These are phyloP conservation scores for Gigaspora rosea DNA, from an alignment of 192 early-diverging fungal genomes.

Conservation along the genomic window DNA sequence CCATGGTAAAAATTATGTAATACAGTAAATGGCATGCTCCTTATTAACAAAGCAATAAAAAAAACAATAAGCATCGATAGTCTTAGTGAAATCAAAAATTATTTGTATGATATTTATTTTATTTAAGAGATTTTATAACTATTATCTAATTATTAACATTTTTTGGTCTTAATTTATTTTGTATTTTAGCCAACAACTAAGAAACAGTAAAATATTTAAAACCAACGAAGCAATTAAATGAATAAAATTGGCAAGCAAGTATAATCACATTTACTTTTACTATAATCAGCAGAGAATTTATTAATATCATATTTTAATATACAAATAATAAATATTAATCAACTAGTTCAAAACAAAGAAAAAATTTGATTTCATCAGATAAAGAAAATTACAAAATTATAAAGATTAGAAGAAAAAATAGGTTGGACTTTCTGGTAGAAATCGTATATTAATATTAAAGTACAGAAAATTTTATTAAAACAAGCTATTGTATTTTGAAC, in stretches of 20 bases:
- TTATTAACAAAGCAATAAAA: not conserved
- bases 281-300: not conserved
- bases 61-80: not conserved
- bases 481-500: not conserved
- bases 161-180: not conserved
- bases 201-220: not conserved
- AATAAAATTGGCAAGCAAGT: not conserved
- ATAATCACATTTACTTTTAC: not conserved
- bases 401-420: not conserved
- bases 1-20: too few relatives aligned
- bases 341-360: not conserved
- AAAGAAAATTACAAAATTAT: not conserved
- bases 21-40: too few relatives aligned
- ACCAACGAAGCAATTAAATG: not conserved
- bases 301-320: not conserved
- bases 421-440: not conserved
- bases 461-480: not conserved
- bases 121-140: not conserved
- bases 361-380: not conserved
- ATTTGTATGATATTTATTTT: not conserved
- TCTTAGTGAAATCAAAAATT: not conserved
- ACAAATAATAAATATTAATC: not conserved
- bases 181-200: not conserved
- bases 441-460: not conserved
- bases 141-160: not conserved